A percentile compares a stretch with the other conserved stretches of the same genome.
phyloP scores from a whole-genome alignment of 2,329 filamentous ascomycete genomes.

The Xylariomycetidae sp. region DNA sequence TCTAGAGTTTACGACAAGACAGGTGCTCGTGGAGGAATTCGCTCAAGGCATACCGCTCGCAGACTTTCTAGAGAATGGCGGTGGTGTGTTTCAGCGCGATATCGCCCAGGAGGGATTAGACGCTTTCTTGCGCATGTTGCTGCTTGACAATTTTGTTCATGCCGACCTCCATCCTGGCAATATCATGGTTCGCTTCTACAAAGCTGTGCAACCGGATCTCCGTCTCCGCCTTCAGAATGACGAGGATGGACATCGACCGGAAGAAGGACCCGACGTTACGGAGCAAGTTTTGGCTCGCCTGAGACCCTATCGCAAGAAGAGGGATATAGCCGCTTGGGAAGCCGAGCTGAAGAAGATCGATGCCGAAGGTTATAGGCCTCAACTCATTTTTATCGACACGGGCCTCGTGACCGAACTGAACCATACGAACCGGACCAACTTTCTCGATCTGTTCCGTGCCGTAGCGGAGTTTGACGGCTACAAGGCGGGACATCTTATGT shows the following conservation, averaged over 20 bases:
- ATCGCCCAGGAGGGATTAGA: conserved; percentile 94
- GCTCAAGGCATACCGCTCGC: conserved; percentile 89
- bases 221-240: conserved; percentile 39
- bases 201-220: conserved; percentile 68
- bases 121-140: conserved; percentile 91
- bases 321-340: conserved; percentile 67
- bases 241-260: conserved; percentile 13
- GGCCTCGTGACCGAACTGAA: conserved; percentile 94
- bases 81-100: conserved; percentile 87
- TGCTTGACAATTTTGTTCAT: conserved; percentile 97
- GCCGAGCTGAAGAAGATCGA: conserved; percentile 73
- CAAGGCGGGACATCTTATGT: conserved; percentile 92
- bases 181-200: conserved; percentile 99
- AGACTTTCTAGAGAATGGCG: conserved; percentile 86
- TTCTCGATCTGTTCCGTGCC: conserved; percentile 91
- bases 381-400: conserved; percentile 96
- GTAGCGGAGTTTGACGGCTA: conserved; percentile 97
- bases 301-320: conserved; percentile 60
- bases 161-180: conserved; percentile 96
- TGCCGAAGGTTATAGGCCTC: conserved; percentile 81
- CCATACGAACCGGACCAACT: conserved; percentile 78
- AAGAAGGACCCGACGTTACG: conserved; percentile 62
- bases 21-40: conserved; percentile 92
- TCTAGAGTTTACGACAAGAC: conserved; percentile 83
- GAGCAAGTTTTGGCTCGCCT: conserved; percentile 80